phyloP scores from a whole-genome alignment of 2,329 filamentous ascomycete genomes.

The Epichloe glyceriae region DNA sequence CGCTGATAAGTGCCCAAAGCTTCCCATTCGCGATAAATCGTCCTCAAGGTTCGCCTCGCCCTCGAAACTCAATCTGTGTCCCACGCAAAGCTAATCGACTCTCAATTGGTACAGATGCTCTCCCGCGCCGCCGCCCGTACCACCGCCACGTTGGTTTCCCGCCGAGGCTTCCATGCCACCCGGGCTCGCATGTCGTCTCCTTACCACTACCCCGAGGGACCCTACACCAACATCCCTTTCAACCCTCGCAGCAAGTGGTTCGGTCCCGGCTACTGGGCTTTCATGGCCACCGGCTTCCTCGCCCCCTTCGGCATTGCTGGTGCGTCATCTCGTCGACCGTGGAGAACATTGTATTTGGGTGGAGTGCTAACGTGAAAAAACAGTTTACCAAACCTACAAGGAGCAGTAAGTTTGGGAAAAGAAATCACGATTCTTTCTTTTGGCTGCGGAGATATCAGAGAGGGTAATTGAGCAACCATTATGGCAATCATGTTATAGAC shows the following conservation, averaged over 20 bases:
- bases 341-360: background rate
- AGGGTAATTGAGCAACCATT: conserved; percentile 14
- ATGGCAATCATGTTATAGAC: conserved; percentile 21
- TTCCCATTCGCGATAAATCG: conserved; percentile 9
- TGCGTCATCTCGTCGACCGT: conserved; percentile 26
- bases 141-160: conserved; percentile 59
- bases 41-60: conserved; percentile 9
- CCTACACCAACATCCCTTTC: conserved; percentile 91
- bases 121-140: conserved; percentile 54
- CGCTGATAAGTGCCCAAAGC: conserved; percentile 14
- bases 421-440: conserved; percentile 6
- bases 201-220: conserved; percentile 97
- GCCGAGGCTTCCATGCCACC: conserved; percentile 90
- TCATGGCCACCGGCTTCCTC: conserved; percentile 44
- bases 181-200: conserved; percentile 74
- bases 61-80: background rate
- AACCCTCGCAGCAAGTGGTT: conserved; percentile 88
- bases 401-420: conserved; percentile 18
- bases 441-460: conserved; percentile 10
- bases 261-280: conserved; percentile 67
- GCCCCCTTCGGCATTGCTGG: conserved; percentile 50
- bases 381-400: conserved; percentile 38
- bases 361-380: conserved; percentile 4
- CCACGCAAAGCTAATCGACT: conserved; percentile 27
- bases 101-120: conserved; percentile 53